Evolutionary conservation across 2,329 filamentous ascomycete genomes (phyloP), one percentile per base, ranked within the genome.

Genomic region (Fusarium sp.): DNA sequence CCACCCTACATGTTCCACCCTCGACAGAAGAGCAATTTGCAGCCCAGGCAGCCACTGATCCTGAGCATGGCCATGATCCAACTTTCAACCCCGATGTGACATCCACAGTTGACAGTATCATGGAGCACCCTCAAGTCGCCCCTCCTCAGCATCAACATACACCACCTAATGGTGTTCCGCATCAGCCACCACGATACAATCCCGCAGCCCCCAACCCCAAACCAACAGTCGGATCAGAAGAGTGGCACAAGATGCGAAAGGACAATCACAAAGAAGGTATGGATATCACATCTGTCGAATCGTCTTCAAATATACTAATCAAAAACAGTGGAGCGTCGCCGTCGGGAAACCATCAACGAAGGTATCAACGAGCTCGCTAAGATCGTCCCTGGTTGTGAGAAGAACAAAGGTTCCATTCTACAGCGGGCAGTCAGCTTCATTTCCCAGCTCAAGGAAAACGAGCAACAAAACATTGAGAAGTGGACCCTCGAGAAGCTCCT

Each of bases 191-290:
- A 68, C 75, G 81, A 70, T 86, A 83, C 75, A 80, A 82, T 39
- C 78, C 80, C 20, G 77, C 82, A 17, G 74, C 84, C 74, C 82
- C 86, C 63, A 83, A 81, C 73, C 84, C 88, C 66, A 98, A 98
- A 83, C 95, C 95, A 13, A 90, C 92, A 12, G 96, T 98, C n/a
- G 96, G 96, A 6, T 96, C 95, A 5, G 94, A 97, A 61, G 96
- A 98, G 83, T 99, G 96, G 96, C 96, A 99, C 82, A 97, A 97
- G 82, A 92, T 97, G 78, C 91, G 96, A 71, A 96, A 97, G 81
- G 96, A 98, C 79, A 99, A 98, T 75, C 96, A 99, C 85, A 99
- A 99, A 89, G 96, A 98, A 88, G 96, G 96, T 96, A 84, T 80
- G 89, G 81, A 38, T n/a, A 22, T n/a, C 12, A 20, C 11, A 41